Conservation (phyloP, 31 red algal genomes). For the Odonthalia washingtoniensis region DNA sequence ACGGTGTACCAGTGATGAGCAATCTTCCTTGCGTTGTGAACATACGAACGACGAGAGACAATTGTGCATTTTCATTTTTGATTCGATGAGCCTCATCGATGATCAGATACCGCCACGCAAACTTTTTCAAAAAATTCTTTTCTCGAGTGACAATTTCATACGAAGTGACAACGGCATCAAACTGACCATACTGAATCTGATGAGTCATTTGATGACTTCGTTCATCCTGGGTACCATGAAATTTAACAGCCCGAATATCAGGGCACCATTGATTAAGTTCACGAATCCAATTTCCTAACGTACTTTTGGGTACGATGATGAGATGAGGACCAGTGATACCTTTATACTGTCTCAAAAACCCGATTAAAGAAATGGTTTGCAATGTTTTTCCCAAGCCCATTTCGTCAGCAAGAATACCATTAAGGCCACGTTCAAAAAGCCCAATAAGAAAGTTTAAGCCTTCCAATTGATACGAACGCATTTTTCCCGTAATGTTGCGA, state of each 20-base stretch:
- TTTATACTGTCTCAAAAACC: conserved; percentile 89
- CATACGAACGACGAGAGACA: conserved; percentile 95
- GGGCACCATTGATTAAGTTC: conserved; percentile 96
- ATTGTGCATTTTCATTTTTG: conserved; percentile 97
- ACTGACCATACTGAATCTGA: conserved; percentile 83
- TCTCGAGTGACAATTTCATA: conserved; percentile 98
- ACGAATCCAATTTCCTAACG: conserved; percentile 97
- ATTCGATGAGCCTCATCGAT: conserved; percentile 99
- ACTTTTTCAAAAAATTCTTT: conserved; percentile 87
- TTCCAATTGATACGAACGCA: conserved; percentile 98
- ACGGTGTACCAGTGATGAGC: conserved; percentile 99
- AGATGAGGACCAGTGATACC: conserved; percentile 95
- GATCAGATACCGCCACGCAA: conserved; percentile 96
- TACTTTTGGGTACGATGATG: conserved; percentile 99
- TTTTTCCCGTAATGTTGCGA: conserved; percentile 76
- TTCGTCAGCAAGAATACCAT: conserved; percentile 99
- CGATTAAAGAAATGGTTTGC: conserved; percentile 98
- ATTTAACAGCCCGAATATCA: conserved; percentile 82
- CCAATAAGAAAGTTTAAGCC: conserved; percentile 98
- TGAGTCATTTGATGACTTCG: conserved; percentile 58
- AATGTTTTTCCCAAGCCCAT: conserved; percentile 99
- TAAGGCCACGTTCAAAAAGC: conserved; percentile 95
- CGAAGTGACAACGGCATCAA: conserved; percentile 98
- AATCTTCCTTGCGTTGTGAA: conserved; percentile 88
- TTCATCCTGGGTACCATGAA: conserved; percentile 91